These are phyloP conservation scores for Medicago ruthenica DNA, from an alignment of 306 rosid species.

Conservation along the genomic window DNA sequence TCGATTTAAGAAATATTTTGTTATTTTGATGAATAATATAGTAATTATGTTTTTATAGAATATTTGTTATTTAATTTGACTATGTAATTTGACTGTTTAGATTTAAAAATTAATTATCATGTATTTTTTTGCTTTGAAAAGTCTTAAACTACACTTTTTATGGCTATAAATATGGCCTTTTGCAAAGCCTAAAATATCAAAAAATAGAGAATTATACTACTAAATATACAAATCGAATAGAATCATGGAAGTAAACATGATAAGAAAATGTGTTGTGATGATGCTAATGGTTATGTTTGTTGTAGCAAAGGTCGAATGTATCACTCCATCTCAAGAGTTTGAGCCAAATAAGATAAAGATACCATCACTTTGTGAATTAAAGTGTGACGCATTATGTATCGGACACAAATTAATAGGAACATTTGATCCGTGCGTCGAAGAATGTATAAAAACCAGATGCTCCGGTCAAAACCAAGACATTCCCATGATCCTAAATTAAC, in stretches of 20 bases:
- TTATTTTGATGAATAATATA: no score
- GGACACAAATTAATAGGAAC: not conserved
- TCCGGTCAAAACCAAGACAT: not conserved
- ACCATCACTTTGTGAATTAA: no score
- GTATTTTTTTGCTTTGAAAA: not conserved
- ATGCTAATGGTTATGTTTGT: not conserved
- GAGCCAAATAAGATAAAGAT: no score
- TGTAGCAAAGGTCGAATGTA: not conserved
- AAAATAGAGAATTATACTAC: no score
- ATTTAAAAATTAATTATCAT: no score
- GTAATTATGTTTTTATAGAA: no score
- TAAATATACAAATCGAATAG: no score
- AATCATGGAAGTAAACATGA: not conserved
- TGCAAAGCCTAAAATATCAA: no score
- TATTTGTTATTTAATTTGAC: no score
- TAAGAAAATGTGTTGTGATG: not conserved
- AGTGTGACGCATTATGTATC: not conserved
- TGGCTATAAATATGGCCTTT: not conserved
- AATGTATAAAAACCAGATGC: not conserved
- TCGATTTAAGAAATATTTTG: no score
- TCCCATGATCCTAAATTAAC: not conserved
- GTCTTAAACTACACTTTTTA: not conserved
- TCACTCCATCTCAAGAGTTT: not conserved
- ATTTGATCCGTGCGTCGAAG: not conserved
- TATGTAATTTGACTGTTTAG: not conserved